Evolutionary conservation across 2,329 filamentous ascomycete species (phyloP).

Genomic region (Lecanicillium sp.): DNA sequence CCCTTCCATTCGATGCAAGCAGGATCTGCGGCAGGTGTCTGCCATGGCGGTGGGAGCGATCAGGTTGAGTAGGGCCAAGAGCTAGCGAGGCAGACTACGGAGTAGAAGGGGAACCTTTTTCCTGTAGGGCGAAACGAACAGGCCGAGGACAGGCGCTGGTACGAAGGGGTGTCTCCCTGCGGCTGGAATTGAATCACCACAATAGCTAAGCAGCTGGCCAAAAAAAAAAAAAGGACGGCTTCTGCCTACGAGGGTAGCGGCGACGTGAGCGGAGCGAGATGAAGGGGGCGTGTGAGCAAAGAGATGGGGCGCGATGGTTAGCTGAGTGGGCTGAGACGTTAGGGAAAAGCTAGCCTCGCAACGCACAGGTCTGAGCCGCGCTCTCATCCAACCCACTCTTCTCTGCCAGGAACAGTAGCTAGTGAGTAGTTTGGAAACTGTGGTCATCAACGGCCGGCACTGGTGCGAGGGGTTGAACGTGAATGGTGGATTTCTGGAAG

Average conservation of each 20-base stretch:
- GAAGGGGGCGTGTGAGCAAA: background rate
- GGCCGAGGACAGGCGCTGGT: background rate
- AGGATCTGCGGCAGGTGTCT: too few relatives aligned
- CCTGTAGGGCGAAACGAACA: constrained; percentile 2
- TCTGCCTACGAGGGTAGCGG: background rate
- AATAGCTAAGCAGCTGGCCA: background rate
- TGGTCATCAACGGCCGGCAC: background rate
- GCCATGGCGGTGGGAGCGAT: background rate
- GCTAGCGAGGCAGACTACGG: constrained; percentile 7
- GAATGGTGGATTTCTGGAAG: background rate
- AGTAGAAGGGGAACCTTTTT: background rate
- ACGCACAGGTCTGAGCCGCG: background rate
- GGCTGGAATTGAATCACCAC: constrained; percentile 3
- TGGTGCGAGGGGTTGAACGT: background rate
- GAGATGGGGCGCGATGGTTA: background rate
- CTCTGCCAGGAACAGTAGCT: background rate
- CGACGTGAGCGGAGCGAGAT: background rate
- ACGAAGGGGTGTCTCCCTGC: background rate
- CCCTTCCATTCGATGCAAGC: background rate
- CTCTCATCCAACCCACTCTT: background rate
- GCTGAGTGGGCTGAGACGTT: constrained; percentile 8
- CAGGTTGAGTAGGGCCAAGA: background rate
- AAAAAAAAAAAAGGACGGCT: background rate
- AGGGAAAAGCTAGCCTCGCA: background rate
- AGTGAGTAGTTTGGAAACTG: background rate